Conservation (phyloP, 2,329 filamentous ascomycete species). For the Ramichloridium luteum region DNA sequence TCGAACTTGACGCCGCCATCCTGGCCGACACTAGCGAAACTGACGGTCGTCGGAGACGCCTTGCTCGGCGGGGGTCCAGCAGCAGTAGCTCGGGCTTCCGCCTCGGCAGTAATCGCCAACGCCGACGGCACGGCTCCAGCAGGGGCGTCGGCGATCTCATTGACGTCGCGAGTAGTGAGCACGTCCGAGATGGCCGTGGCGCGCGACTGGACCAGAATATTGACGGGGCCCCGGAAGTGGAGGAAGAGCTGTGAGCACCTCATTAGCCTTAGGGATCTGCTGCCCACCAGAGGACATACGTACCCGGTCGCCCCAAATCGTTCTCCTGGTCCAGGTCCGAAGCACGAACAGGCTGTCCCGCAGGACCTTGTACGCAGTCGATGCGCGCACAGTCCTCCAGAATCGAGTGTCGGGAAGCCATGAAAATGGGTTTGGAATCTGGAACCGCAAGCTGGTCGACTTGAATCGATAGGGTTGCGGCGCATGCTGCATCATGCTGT, state of each 20-base stretch:
- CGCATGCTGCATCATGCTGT: conserved; percentile 60
- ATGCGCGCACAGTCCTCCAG: conserved; percentile 58
- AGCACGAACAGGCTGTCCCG: conserved; percentile 54
- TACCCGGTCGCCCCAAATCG: conserved; percentile 83
- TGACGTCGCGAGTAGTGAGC: conserved; percentile 65
- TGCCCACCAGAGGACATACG: conserved; percentile 13
- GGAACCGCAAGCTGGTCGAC: conserved; percentile 59
- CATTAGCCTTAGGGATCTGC: no score
- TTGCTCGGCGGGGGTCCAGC: conserved; percentile 7
- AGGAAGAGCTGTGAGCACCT: conserved; percentile 53
- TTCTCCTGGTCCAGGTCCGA: conserved; percentile 64
- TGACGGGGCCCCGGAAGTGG: conserved; percentile 76
- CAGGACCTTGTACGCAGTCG: conserved; percentile 58
- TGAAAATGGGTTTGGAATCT: conserved; percentile 56
- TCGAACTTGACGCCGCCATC: conserved; percentile 25
- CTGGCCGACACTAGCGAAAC: conserved; percentile 23
- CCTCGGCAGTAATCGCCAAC: conserved; percentile 27
- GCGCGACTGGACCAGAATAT: conserved; percentile 79
- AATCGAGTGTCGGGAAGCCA: conserved; percentile 61
- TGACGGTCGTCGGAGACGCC: conserved; percentile 20
- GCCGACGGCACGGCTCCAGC: conserved; percentile 56
- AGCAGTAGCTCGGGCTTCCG: conserved; percentile 15
- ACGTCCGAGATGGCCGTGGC: conserved; percentile 66
- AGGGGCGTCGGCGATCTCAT: conserved; percentile 77
- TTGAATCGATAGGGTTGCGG: conserved; percentile 82